phyloP scores from a whole-genome alignment of 371 early-diverging fungal genomes.

The Mucor saturninus region DNA sequence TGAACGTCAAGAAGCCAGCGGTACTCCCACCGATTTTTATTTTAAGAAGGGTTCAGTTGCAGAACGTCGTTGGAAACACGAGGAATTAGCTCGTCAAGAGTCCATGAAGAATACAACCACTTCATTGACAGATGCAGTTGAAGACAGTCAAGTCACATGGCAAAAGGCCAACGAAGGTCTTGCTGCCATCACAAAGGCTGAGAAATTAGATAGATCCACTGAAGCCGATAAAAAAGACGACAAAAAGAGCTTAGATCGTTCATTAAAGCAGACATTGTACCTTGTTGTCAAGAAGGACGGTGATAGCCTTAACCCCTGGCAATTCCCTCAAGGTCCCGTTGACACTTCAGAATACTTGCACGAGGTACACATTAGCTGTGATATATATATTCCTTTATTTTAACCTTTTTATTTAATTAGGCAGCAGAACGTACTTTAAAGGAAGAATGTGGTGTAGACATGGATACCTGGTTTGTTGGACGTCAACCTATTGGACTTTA shows the following conservation, averaged over 20 bases:
- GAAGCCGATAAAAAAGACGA: constrained; percentile 73
- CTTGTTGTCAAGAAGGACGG: constrained; percentile 68
- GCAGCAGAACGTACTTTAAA: constrained; percentile 77
- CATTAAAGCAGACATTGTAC: constrained; percentile 74
- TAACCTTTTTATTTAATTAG: constrained; percentile 17
- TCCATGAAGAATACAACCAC: constrained; percentile 38
- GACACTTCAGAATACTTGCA: constrained; percentile 73
- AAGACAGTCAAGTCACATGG: constrained; percentile 31
- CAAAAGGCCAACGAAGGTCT: constrained; percentile 57
- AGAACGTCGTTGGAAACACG: constrained; percentile 75
- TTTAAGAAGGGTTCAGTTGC: constrained; percentile 89
- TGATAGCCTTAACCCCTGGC: constrained; percentile 65
- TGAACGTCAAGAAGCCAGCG: constrained; percentile 63
- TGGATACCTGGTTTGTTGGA: constrained; percentile 91
- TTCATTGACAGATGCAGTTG: constrained; percentile 41
- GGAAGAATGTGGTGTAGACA: constrained; percentile 74
- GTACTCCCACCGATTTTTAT: constrained; percentile 84
- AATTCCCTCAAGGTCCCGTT: constrained; percentile 76
- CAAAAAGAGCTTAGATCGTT: constrained; percentile 74
- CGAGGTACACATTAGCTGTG: constrained; percentile 50
- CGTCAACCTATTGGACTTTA: constrained; percentile 79
- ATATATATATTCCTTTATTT: neutral
- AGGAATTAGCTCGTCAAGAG: constrained; percentile 53
- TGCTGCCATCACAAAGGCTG: constrained; percentile 42
- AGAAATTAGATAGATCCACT: constrained; percentile 59